Base-by-base conservation (phyloP, 768 basidiomycete species). In the Fibroporia radiculosa region DNA sequence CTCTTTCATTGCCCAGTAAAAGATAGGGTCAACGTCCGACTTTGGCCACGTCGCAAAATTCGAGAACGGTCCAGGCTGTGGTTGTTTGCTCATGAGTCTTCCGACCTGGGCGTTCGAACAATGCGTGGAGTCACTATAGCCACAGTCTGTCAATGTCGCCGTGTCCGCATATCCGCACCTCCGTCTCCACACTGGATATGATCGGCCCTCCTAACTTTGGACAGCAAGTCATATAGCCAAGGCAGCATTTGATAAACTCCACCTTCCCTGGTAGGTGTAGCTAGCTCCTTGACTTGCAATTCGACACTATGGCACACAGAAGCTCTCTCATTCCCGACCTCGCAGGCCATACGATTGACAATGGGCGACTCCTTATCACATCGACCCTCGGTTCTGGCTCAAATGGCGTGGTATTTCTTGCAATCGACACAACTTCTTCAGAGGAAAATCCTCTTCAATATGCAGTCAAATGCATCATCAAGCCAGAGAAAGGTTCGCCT, bases 401-500 rank as follows among this genome's bases (percentile, higher is more conserved):
- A 0, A 53, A 49, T 16, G 60, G 60, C 27, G 51, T 58, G 37
- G 56, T 58, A 25, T 59, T 54, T 35, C 54, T 54, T 18, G 60
- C 60, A 1, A 31, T 44, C 26, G 58, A 58, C 41, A 49, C 45
- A 4, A 13, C 26, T 12, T 33, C 34, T 10, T 28, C 40, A 2
- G 27, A 36, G 22, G 29, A 44, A 8, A n/a, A 40, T 11, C 47
- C 52, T 3, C 16, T 37, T 6, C 39, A 51, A 28, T 56, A 54
- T 28, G 60, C 60, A 3, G 55, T 62, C 29, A 62, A 62, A 41
- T 60, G 58, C 44, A 43, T 59, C 40, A 31, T 49, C 28, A 55
- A 51, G 33, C 54, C 53, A 6, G 34, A 40, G 16, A 27, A 40
- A 19, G 49, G 49, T 39, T 48, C 49, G 2, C 47, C 47, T 12